These are phyloP conservation scores for Barbarea vulgaris DNA, from an alignment of 345 rosid genomes.

Conservation along the genomic window DNA sequence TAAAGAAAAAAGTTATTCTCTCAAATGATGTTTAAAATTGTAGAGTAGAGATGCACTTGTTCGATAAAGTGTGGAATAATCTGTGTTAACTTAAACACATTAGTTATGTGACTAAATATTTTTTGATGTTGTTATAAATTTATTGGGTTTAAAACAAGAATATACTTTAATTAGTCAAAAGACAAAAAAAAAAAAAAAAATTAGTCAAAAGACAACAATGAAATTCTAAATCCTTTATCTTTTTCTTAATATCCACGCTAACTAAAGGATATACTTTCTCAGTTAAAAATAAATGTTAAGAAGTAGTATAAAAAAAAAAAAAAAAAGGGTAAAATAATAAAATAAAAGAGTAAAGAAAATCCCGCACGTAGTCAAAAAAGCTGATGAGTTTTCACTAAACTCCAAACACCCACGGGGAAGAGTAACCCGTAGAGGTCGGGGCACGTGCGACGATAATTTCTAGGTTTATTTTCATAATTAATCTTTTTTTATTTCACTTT, in stretches of 20 bases:
- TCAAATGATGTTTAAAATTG: neutral
- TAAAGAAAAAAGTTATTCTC: neutral
- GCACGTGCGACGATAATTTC: conserved; percentile 43
- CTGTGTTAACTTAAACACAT: neutral
- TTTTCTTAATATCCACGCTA: conserved; percentile 31
- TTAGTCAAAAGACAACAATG: conserved; percentile 19
- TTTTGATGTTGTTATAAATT: neutral
- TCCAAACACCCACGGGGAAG: conserved; percentile 42
- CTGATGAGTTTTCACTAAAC: conserved; percentile 30
- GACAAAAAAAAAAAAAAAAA: too few species aligned
- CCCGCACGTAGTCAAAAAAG: conserved; percentile 36
- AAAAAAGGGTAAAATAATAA: conserved; percentile 24
- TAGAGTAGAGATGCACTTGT: neutral
- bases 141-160: neutral
- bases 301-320: neutral
- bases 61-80: neutral
- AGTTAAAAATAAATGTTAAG: neutral
- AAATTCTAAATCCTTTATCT: conserved; percentile 9
- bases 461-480: conserved; percentile 29
- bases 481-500: conserved; percentile 16
- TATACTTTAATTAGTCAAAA: conserved; percentile 17
- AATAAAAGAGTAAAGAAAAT: conserved; percentile 2
- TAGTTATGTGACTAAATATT: neutral
- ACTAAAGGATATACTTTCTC: neutral
- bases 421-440: conserved; percentile 39